Base-by-base conservation (phyloP, 306 rosid genomes). In the Gynostemma pentaphyllum region DNA sequence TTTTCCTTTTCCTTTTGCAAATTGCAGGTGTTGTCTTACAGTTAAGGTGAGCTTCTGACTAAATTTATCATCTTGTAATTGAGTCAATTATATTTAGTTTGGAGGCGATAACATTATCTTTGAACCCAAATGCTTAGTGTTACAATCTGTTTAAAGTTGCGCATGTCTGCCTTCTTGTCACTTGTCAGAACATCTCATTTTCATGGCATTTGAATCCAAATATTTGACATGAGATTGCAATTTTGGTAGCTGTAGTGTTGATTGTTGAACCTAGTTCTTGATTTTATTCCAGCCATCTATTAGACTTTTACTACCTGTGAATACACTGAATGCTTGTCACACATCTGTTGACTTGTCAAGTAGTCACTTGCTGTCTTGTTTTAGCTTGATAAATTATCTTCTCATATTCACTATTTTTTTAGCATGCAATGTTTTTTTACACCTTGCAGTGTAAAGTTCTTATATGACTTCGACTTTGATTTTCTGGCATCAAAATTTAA, bases 21-120 rank as follows among this genome's bases (percentile, higher is more conserved):
- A 68, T 70, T 79, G 76, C 85, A 92, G 99, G 95, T 92, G 99
- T 52, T 92, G 94, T 71, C 94, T 92, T 48, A 92, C 97, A 46
- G 99, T 92, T 51, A 88, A 92, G 95, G 99, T 92, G 70, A 78
- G 85, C 46, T 46, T 70, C 60, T 15, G 41, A 45, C 11, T 56
- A 4, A 1, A 10, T 59, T 59, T 19, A 22, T 59, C 22, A 10
- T 2, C 44, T 39, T 39, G 7, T 37, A 37, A 2, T 37, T 37
- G 10, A 12, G 9, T 12, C 9, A 12, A 37, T 37, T 37, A 37
- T 36, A 6, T 11, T 32, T 30, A 34, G 30, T 21, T 59, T 59
- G 12, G 5, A 34, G 27, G 29, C 5, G 16, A 18, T 56, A 28
- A 5, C 45, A 4, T 32, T 27, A 4, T 56, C 29, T 30, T 55